Percentiles rank a stretch among this genome's conserved stretches.
Evolutionary conservation across 768 basidiomycete genomes (phyloP).

Genomic region (Cyathus striatus): DNA sequence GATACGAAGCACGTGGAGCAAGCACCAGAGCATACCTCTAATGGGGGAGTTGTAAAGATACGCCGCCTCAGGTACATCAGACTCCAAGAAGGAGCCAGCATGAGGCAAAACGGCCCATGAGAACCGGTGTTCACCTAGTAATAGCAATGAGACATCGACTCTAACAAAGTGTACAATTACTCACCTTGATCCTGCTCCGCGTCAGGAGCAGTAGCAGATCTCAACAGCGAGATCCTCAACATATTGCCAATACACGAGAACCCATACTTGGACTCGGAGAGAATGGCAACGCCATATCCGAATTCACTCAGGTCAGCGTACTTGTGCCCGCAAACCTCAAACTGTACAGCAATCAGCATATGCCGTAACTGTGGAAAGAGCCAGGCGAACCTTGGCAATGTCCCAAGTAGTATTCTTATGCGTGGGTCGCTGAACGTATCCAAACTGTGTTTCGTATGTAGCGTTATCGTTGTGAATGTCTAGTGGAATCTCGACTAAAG

Average conservation of each 20-base stretch:
- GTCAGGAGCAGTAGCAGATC: slow-evolving; percentile 90
- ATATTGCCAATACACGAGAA: slow-evolving; percentile 84
- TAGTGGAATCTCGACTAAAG: slow-evolving; percentile 81
- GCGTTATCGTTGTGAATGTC: slow-evolving; percentile 80
- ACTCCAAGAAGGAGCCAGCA: slow-evolving; percentile 81
- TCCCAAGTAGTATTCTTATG: slow-evolving; percentile 95
- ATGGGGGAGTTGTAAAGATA: slow-evolving; percentile 84
- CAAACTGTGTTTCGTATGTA: slow-evolving; percentile 94
- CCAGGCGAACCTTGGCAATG: slow-evolving; percentile 59
- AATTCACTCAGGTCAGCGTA: slow-evolving; percentile 88
- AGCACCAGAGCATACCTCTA: slow-evolving; percentile 45
- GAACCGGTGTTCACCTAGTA: slow-evolving; percentile 70
- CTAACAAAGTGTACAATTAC: too few relatives aligned
- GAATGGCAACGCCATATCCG: slow-evolving; percentile 90
- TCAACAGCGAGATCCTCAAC: slow-evolving; percentile 81
- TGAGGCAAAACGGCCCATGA: slow-evolving; percentile 91
- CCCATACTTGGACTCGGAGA: slow-evolving; percentile 96
- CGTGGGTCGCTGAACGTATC: slow-evolving; percentile 83
- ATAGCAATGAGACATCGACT: too few relatives aligned
- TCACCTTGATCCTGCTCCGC: slow-evolving; percentile 87
- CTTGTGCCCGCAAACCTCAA: slow-evolving; percentile 98
- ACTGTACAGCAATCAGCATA: slow-evolving; percentile 29
- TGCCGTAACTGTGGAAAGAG: too few relatives aligned
- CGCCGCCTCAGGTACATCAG: slow-evolving; percentile 78
- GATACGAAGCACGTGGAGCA: background rate